Evolutionary conservation across 73 alveolate species (phyloP).

Genomic region (Symbiodinium natans): DNA sequence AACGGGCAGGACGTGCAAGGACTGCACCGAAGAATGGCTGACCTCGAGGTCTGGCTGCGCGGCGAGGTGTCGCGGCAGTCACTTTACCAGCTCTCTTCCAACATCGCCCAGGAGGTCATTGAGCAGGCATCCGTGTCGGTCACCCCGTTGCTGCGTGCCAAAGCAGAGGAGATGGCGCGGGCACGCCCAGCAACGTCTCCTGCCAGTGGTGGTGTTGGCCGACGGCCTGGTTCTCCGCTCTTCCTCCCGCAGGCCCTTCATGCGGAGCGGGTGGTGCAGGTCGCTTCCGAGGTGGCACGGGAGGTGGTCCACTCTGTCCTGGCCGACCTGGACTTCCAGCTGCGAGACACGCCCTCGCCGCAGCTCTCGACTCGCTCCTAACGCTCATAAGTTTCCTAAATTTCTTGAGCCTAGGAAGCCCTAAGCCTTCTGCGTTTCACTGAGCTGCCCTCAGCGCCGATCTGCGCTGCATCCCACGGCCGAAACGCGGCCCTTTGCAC

Average conservation of each 20-base stretch:
- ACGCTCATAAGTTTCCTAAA: no score
- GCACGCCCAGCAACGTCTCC: background rate
- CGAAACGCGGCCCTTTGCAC: background rate
- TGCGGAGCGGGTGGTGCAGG: constrained; percentile 1
- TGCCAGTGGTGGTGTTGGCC: background rate
- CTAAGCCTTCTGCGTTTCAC: background rate
- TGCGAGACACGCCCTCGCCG: background rate
- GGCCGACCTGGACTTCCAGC: background rate
- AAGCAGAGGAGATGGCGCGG: background rate
- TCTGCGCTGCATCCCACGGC: no score
- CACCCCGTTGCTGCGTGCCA: background rate
- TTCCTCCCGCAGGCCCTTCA: background rate
- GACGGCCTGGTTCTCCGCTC: background rate
- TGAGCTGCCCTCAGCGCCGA: background rate
- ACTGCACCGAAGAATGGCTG: constrained; percentile 7
- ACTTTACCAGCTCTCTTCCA: background rate
- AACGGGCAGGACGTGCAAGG: background rate
- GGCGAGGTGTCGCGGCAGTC: background rate
- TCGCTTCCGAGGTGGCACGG: background rate
- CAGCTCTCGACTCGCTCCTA: no score
- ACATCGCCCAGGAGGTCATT: background rate
- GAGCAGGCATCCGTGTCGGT: background rate
- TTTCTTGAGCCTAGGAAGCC: no score
- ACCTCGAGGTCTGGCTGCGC: background rate
- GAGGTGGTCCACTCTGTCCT: background rate